Conservation (phyloP, 805 yeast species). For the Komagataella pseudopastoris region DNA sequence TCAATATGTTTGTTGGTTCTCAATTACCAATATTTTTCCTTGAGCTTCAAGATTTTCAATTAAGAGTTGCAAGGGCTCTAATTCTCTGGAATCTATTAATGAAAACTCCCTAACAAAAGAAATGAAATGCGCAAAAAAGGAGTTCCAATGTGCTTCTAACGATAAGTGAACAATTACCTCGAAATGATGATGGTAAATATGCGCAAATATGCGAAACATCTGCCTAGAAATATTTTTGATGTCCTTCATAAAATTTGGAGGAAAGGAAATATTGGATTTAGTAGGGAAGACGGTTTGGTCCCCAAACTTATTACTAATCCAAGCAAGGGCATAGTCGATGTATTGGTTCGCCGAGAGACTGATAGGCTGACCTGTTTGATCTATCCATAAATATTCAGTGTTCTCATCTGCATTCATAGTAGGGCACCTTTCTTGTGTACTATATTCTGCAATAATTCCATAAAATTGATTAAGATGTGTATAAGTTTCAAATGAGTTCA, state of each 20-base stretch:
- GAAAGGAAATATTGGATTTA: conserved; percentile 78
- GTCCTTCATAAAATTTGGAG: conserved; percentile 70
- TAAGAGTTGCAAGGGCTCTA: conserved; percentile 65
- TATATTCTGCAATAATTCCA: conserved; percentile 82
- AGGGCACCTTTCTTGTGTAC: conserved; percentile 80
- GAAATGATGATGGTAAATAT: conserved; percentile 87
- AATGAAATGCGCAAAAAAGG: conserved; percentile 88
- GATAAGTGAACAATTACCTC: conserved; percentile 87
- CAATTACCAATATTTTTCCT: conserved; percentile 48
- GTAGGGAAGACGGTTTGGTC: conserved; percentile 92
- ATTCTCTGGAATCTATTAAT: conserved; percentile 64
- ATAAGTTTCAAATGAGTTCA: conserved; percentile 82
- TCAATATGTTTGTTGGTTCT: neutral
- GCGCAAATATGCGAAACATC: conserved; percentile 93
- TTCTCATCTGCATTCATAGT: conserved; percentile 95
- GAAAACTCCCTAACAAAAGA: conserved; percentile 78
- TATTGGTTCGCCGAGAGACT: conserved; percentile 88
- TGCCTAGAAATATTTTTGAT: conserved; percentile 81
- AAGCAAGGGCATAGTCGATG: conserved; percentile 80
- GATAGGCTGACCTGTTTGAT: conserved; percentile 56
- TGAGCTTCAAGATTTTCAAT: conserved; percentile 74
- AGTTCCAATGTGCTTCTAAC: conserved; percentile 95
- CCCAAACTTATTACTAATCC: conserved; percentile 79
- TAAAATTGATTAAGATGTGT: conserved; percentile 79
- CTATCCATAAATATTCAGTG: conserved; percentile 81